Conservation (phyloP, 202 grass and related monocot species). For the Carex arenaria region DNA sequence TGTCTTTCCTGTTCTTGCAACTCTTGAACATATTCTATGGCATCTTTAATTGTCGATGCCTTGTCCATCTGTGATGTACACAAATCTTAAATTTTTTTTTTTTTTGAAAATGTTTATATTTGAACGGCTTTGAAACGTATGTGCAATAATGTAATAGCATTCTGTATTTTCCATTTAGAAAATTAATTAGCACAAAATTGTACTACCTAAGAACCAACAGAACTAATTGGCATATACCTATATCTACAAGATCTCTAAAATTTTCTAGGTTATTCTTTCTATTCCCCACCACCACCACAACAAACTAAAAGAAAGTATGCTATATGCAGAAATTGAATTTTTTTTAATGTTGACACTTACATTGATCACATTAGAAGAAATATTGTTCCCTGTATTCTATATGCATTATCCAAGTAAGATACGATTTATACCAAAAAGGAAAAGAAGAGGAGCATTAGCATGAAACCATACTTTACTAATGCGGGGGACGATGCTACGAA, state of each 20-base stretch:
- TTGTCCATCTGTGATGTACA: conserved; percentile 50
- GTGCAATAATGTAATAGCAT: not conserved
- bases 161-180: not conserved
- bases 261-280: not conserved
- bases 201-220: not conserved
- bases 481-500: conserved; percentile 62
- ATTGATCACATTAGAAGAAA: not conserved
- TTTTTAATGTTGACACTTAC: not conserved
- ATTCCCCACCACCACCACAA: not conserved
- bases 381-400: not conserved
- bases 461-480: conserved; percentile 46
- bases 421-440: not conserved
- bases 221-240: not conserved
- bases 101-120: not conserved
- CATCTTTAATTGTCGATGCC: conserved; percentile 58
- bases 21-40: conserved; percentile 51
- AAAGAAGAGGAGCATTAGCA: not conserved
- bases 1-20: conserved; percentile 48
- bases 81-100: not conserved
- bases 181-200: not conserved
- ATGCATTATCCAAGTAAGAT: not conserved
- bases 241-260: not conserved
- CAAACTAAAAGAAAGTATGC: too few relatives aligned
- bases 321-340: too few relatives aligned
- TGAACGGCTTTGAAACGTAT: not conserved